phyloP scores from a whole-genome alignment of 75 land plant species.

The Selaginella tamariscina region DNA sequence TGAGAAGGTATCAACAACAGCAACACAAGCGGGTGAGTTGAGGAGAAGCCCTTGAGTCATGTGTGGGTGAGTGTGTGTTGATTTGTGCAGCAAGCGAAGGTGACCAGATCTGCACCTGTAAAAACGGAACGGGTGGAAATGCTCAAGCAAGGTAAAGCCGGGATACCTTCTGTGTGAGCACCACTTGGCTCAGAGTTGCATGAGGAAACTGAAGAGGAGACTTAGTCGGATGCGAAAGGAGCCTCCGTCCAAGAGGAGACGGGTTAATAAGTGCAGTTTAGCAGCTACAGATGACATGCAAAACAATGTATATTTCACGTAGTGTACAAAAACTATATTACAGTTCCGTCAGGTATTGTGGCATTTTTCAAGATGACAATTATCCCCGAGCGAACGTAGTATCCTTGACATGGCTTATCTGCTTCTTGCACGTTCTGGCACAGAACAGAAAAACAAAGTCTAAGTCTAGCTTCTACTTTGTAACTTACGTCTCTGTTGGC shows the following conservation, averaged over 20 bases:
- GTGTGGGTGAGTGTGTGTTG: too few species aligned
- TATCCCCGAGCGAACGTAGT: not conserved
- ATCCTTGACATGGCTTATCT: not conserved
- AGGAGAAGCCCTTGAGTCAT: too few species aligned
- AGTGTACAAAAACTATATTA: not conserved
- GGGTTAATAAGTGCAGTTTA: too few species aligned
- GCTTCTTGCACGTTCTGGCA: not conserved
- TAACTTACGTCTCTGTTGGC: constrained; percentile 65
- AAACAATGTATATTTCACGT: not conserved
- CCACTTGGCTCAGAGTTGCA: not conserved
- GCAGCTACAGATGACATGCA: too few species aligned
- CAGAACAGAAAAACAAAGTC: not conserved
- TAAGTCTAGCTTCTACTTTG: not conserved
- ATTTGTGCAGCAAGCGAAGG: too few species aligned
- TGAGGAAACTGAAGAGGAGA: not conserved
- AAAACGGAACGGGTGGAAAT: not conserved
- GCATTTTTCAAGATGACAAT: not conserved
- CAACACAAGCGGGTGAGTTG: too few species aligned
- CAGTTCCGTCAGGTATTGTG: not conserved
- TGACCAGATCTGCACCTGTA: not conserved
- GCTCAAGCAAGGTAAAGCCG: not conserved
- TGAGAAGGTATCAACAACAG: too few species aligned
- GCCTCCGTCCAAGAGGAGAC: not conserved
- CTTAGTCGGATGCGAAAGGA: not conserved
- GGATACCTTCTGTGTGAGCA: not conserved